Conservation (phyloP, 805 yeast genomes). For the Tetrapisispora phaffii region DNA sequence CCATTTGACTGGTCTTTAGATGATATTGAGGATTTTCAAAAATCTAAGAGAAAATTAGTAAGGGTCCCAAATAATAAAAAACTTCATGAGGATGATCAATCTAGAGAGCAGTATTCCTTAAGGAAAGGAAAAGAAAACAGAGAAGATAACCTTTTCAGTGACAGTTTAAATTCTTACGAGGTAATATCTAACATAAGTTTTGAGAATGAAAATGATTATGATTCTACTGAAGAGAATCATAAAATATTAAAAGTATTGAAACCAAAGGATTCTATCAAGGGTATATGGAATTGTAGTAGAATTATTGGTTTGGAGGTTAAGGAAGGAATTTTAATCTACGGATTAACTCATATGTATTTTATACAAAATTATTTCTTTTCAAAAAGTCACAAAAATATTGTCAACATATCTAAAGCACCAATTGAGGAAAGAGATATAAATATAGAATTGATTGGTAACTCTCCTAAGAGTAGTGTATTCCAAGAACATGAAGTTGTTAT, state of each 20-base stretch:
- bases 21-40: constrained; percentile 56
- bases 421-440: constrained; percentile 54
- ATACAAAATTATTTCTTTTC: constrained; percentile 55
- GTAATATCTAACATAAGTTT: constrained; percentile 35
- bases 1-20: constrained; percentile 42
- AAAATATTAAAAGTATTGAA: constrained; percentile 60
- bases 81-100: background rate
- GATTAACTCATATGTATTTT: constrained; percentile 53
- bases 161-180: constrained; percentile 32
- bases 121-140: constrained; percentile 5
- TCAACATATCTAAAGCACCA: constrained; percentile 61
- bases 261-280: constrained; percentile 61
- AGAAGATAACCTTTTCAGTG: constrained; percentile 8
- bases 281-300: constrained; percentile 65
- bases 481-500: constrained; percentile 38
- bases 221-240: constrained; percentile 52
- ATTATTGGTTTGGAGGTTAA: constrained; percentile 67
- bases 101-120: background rate
- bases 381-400: constrained; percentile 41
- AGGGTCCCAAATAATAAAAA: background rate
- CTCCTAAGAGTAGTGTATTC: constrained; percentile 5
- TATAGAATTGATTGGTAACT: constrained; percentile 49
- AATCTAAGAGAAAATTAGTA: constrained; percentile 51
- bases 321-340: constrained; percentile 67
- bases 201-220: constrained; percentile 26